A percentile compares a stretch with the other conserved stretches of the same genome.
Conservation (phyloP, 257 asterid genomes). For the Solanum sitiens region DNA sequence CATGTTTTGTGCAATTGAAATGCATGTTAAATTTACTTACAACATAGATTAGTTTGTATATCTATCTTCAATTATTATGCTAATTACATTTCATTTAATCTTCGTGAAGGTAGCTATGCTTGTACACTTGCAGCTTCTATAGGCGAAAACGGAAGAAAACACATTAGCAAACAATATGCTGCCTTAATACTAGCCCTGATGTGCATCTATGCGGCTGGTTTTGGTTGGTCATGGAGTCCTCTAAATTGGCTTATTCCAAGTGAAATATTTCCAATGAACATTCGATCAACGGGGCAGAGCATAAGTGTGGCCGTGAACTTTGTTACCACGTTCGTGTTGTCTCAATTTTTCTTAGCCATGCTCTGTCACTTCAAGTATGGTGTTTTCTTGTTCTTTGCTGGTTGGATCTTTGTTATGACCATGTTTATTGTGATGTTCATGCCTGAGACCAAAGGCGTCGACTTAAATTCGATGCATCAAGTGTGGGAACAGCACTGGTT, state of each 20-base stretch:
- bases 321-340: slow-evolving; percentile 65
- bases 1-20: too few relatives aligned
- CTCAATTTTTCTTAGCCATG: slow-evolving; percentile 79
- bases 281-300: slow-evolving; percentile 75
- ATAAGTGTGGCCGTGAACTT: slow-evolving; percentile 65
- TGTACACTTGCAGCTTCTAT: not conserved
- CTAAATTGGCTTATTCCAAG: slow-evolving; percentile 87
- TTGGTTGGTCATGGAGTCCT: slow-evolving; percentile 97
- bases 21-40: too few relatives aligned
- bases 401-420: slow-evolving; percentile 70
- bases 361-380: slow-evolving; percentile 79
- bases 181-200: slow-evolving; percentile 59
- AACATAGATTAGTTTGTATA: not conserved
- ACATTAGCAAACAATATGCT: not conserved
- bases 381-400: slow-evolving; percentile 65
- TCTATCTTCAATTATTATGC: not conserved
- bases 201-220: slow-evolving; percentile 58
- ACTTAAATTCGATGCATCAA: slow-evolving; percentile 85
- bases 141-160: not conserved
- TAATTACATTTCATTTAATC: not conserved
- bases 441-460: slow-evolving; percentile 80
- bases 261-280: slow-evolving; percentile 75
- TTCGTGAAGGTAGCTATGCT: not conserved
- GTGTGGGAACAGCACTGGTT: slow-evolving; percentile 83
- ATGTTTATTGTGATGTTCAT: slow-evolving; percentile 52